Conservation (phyloP, 1,284 basidiomycete genomes). For the Ganoderma sp. region DNA sequence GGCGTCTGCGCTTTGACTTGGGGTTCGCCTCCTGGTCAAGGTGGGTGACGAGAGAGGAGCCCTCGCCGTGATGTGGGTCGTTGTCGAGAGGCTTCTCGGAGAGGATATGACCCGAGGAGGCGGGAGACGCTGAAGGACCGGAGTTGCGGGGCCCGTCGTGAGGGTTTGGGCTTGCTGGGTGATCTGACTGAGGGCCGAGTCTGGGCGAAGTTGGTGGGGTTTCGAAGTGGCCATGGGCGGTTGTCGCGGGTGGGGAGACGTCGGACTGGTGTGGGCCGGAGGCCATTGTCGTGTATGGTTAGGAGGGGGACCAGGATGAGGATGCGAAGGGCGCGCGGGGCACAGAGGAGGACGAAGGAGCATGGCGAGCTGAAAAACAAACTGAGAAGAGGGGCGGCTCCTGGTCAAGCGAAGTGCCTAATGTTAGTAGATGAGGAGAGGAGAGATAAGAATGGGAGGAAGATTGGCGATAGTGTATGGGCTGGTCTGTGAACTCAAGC, state of each 20-base stretch:
- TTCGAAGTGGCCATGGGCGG: constrained; percentile 1
- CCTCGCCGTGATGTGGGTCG: constrained; percentile 20
- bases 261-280: constrained; percentile 20
- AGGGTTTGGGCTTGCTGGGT: constrained; percentile 1
- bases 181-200: not conserved
- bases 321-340: constrained; percentile 16
- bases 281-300: constrained; percentile 24
- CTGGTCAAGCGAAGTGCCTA: constrained; percentile 21
- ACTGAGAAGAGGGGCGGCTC: constrained; percentile 12
- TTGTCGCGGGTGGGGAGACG: constrained; percentile 8
- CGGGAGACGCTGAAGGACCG: constrained; percentile 23
- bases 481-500: constrained; percentile 3
- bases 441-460: constrained; percentile 27
- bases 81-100: constrained; percentile 14
- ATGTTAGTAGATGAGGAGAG: constrained; percentile 25
- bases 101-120: constrained; percentile 31
- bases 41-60: constrained; percentile 6
- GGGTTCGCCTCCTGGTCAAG: constrained; percentile 6
- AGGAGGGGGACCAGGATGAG: constrained; percentile 14
- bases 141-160: constrained; percentile 28
- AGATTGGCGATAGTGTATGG: not conserved
- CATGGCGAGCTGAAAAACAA: constrained; percentile 23
- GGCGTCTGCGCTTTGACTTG: constrained; percentile 24
- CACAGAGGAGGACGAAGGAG: constrained; percentile 12
- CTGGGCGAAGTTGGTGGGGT: not conserved